Base-by-base conservation (phyloP, 202 grass and related monocot genomes). In the Dendrocalamus latiflorus region DNA sequence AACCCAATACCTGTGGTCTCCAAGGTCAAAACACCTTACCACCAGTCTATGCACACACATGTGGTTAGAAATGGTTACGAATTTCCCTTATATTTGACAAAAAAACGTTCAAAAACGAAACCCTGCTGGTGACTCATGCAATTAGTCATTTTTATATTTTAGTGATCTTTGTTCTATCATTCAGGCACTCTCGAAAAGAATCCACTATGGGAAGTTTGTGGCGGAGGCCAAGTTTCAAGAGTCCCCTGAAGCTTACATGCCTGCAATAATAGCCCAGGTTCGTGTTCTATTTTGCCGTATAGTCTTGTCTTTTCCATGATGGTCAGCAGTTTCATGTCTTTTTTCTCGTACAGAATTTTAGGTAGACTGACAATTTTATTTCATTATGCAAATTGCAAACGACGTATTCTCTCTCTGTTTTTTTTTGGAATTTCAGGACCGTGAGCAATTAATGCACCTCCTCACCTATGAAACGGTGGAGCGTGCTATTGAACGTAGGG, bases 141-240 rank as follows among this genome's bases (percentile, higher is more conserved):
- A 17, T 78, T 36, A 45, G 53, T n/a, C 81, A 68, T 82, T 24
- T 78, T 34, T 60, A 58, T 56, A 44, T 9, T 79, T 22, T 83
- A 15, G 6, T 68, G 36, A 73, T 70, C 24, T 21, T 61, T 73
- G 16, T 80, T 58, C 22, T 65, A 51, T 84, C 1, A 10, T 75
- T 20, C 81, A 99, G 93, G 96, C 88, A 30, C 93, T 99, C 60
- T 99, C 93, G 7, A 96, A 94, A 80, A 99, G 96, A 92, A 99
- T 99, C 65, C 96, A 99, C 83, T 96, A 96, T 70, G 96, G 96
- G 3, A 99, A 96, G 78, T 99, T 92, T 84, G 96, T 99, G 9
- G 93, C 96, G 47, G 96, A 99, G 86, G 91, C 91, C 49, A 99
- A 99, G 80, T 99, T 96, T 83, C 85, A 54, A 53, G 91, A 78